Base-by-base conservation (phyloP, 805 yeast species). In the Nakazawaea peltata region DNA sequence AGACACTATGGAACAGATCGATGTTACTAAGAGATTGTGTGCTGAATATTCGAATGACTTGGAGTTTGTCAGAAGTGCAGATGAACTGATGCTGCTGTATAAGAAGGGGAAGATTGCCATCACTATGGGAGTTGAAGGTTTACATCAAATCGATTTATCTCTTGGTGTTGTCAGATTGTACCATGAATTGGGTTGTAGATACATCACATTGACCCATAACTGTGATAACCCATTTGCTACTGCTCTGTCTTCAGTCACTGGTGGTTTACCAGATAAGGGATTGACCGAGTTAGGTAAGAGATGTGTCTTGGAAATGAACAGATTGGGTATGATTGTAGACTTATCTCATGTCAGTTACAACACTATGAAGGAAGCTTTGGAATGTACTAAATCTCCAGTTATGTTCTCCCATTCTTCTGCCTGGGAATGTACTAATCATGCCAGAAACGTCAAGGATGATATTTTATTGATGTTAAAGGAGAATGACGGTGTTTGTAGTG, bases 171-270 rank as follows among this genome's bases (percentile, higher is more conserved):
- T 71, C 19, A 56, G 78, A 44, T 67, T 60, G 44, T 71, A 65
- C 45, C 63, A 49, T 42, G 71, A 65, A 5, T 42, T 71, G 22
- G 77, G 77, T 11, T 73, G 71, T n/a, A 44, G 76, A 24, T 71
- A 71, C 46, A 63, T 69, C 28, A 71, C 77, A 0, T 47, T 71
- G 34, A 71, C 77, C 0, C 77, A 71, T 40, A 71, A 71, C 45
- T 69, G 77, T 50, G 75, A 71, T 42, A 71, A 71, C 41, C 75
- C 77, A 4, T 71, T 69, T 50, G 76, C 77, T 2, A 69, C 74
- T 11, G 72, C 77, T 10, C 75, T 76, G 6, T 57, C 69, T 4
- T 59, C 71, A 0, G 59, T 63, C 4, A 44, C 67, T 13, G 72
- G 59, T 14, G 75, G 75, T 1, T 52, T 56, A 27, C 58, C 54